Evolutionary conservation across 139 green algal species (phyloP).

Genomic region (Coccomyxa sp.): DNA sequence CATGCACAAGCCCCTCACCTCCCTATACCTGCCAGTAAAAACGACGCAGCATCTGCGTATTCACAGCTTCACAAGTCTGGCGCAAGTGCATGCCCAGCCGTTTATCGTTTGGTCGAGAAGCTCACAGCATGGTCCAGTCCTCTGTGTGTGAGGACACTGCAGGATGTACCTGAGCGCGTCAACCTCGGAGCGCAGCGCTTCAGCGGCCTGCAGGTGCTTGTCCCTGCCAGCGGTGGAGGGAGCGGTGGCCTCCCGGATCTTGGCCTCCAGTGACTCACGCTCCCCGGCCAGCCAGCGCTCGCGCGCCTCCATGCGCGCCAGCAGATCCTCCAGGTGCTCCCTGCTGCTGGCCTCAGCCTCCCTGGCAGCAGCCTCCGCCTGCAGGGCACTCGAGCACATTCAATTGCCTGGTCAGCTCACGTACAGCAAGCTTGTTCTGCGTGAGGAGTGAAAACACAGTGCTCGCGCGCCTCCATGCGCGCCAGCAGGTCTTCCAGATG

Average conservation of each 20-base stretch:
- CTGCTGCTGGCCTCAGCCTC: constrained; percentile 9
- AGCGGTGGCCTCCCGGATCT: constrained; percentile 19
- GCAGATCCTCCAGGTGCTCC: constrained; percentile 18
- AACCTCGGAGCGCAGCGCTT: neutral
- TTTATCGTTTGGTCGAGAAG: too few species aligned
- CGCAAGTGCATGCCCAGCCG: too few species aligned
- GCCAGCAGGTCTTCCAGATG: constrained; percentile 17
- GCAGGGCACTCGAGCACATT: too few species aligned
- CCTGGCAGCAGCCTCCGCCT: neutral
- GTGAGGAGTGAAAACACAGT: too few species aligned
- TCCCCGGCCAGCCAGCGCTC: constrained; percentile 12
- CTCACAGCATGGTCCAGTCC: too few species aligned
- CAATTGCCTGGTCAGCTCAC: too few species aligned
- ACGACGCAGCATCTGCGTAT: too few species aligned
- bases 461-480: constrained; percentile 11
- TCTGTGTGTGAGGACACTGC: too few species aligned
- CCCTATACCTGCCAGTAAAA: too few species aligned
- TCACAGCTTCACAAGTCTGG: too few species aligned
- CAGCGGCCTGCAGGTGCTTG: neutral
- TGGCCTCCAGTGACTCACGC: constrained; percentile 13
- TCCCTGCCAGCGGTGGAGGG: constrained; percentile 3
- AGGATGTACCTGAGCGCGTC: neutral
- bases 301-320: constrained; percentile 11
- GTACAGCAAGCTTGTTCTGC: too few species aligned
- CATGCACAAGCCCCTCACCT: too few species aligned